A percentile compares a stretch with the other conserved stretches of the same genome.
Evolutionary conservation across 805 yeast genomes (phyloP).

Genomic region (Sugiyamaella valdiviana): DNA sequence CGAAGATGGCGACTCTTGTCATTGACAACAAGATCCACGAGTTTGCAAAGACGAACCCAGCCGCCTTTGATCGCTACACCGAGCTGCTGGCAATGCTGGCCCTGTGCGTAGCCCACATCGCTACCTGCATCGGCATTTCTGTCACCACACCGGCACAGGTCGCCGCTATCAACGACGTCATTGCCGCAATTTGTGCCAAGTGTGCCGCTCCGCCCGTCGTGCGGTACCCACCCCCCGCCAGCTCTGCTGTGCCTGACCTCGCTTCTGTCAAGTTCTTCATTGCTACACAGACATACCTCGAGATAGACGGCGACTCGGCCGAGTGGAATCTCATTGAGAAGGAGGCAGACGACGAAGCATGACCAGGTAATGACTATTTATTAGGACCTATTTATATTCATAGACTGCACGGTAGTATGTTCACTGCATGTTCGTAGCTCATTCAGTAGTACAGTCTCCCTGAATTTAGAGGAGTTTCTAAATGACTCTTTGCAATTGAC

Average conservation of each 20-base stretch:
- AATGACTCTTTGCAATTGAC: no score
- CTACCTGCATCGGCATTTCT: constrained; percentile 25
- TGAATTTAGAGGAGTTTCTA: no score
- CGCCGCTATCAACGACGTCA: constrained; percentile 24
- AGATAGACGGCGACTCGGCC: constrained; percentile 30
- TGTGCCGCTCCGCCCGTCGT: not conserved
- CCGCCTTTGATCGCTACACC: constrained; percentile 28
- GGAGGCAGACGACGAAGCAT: constrained; percentile 5
- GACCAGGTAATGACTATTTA: not conserved
- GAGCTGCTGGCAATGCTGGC: constrained; percentile 31
- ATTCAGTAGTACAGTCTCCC: no score
- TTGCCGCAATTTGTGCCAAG: constrained; percentile 7
- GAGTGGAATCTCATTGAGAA: constrained; percentile 31
- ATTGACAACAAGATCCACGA: constrained; percentile 26
- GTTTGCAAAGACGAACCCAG: constrained; percentile 26
- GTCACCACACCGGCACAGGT: constrained; percentile 19
- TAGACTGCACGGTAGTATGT: not conserved
- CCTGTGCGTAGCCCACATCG: constrained; percentile 25
- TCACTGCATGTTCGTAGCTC: no score
- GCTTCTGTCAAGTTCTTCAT: constrained; percentile 20
- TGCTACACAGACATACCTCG: constrained; percentile 30
- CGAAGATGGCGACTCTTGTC: no score
- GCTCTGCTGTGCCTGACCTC: constrained; percentile 5
- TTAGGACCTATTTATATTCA: no score
- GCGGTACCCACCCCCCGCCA: not conserved